Evolutionary conservation across 2,329 filamentous ascomycete species (phyloP), one percentile per base, ranked within the genome.

Genomic region (Rugonectria rugulosa): DNA sequence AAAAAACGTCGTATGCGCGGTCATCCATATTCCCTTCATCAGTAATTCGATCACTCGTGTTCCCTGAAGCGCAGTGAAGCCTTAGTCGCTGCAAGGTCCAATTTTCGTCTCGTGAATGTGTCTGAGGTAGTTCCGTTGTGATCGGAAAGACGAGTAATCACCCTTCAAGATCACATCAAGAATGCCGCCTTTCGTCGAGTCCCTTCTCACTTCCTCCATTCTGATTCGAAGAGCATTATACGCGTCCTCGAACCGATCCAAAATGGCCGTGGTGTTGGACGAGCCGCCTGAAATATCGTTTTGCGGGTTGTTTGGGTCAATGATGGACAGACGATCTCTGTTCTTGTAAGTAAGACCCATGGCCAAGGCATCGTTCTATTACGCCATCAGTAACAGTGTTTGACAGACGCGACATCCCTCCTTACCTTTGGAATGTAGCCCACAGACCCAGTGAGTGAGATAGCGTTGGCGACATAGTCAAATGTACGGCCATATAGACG

Each of bases 211-310:
- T 5, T 82, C 71, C 10, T 66, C 69, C 80, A 94, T 87, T 26
- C 84, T 81, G 4, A 81, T 71, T 41, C 80, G 77, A 14, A 96
- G 74, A 3, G 72, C 71, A 9, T 77, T 67, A 67, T 87, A 83
- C 0, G 90, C 90, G 2, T 86, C 75, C 1, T 82, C 77, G 71
- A 99, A 98, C 11, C 81, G 79, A n/a, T 79, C 70, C 61, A 91
- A 77, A 43, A 97, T 90, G 8, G 83, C 77, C 1, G 73, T 62
- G 7, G 89, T 90, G 62, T 91, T 89, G 40, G 79, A 82, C 0
- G 92, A 95, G 9, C 93, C 93, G 9, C 92, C 92, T 0, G 95
- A 88, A 21, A 99, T 95, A 68, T 99, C 95, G 71, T 98, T 98
- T 21, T 81, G 77, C 0, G 84, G 72, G 55, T 91, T 90, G 72